Evolutionary conservation across 768 basidiomycete species (phyloP).

Genomic region (Neoboletus subvelutipes): DNA sequence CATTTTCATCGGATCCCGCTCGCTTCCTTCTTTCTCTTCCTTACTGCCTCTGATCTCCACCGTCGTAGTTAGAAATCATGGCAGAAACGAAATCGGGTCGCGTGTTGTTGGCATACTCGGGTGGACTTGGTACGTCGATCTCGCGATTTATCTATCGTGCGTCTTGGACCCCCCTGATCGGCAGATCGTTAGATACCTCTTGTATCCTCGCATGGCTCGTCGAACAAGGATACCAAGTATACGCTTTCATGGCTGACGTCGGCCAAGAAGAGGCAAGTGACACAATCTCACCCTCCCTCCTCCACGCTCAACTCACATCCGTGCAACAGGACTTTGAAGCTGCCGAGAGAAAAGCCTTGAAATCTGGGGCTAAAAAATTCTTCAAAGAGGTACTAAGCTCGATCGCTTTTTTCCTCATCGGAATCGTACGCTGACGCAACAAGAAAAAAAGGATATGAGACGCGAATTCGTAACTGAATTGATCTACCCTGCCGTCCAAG

Average conservation of each 20-base stretch:
- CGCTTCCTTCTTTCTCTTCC: not conserved
- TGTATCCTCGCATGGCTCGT: conserved; percentile 99
- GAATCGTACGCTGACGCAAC: not conserved
- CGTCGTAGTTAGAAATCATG: conserved; percentile 4
- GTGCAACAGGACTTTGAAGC: conserved; percentile 81
- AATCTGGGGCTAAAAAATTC: conserved; percentile 95
- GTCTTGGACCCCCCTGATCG: conserved; percentile 2
- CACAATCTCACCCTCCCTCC: not conserved
- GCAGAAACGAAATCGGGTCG: conserved; percentile 57
- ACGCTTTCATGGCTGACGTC: conserved; percentile 96
- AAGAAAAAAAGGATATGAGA: conserved; percentile 77
- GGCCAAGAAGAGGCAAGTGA: conserved; percentile 79
- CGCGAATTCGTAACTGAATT: conserved; percentile 94
- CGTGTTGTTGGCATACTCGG: conserved; percentile 96
- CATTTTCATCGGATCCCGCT: not conserved
- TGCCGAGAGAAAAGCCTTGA: conserved; percentile 84
- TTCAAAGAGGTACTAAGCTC: conserved; percentile 72
- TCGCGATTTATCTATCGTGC: not conserved
- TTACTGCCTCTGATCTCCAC: not conserved
- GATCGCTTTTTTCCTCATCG: not conserved
- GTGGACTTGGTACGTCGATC: conserved; percentile 79
- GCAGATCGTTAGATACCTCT: conserved; percentile 70
- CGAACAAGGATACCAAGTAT: conserved; percentile 96
- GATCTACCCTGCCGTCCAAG: conserved; percentile 97
- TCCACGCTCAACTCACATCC: not conserved